A percentile compares a stretch with the other conserved stretches of the same genome.
Evolutionary conservation across 148 eudicot genomes (phyloP).

Genomic region (Rhododendron vialii): DNA sequence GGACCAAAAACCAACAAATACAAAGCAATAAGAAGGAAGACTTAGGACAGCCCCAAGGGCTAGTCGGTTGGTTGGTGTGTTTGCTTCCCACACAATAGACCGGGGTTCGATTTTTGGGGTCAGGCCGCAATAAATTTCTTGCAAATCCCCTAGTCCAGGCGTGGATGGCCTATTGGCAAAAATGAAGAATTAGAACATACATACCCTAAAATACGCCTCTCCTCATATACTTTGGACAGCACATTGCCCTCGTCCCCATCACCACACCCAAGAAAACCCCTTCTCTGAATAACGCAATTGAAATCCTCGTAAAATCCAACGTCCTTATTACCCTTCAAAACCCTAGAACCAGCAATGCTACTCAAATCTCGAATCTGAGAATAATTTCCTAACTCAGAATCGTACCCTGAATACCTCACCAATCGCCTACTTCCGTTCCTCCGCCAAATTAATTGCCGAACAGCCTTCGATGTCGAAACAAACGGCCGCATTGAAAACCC

Average conservation of each 20-base stretch:
- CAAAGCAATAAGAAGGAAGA: not conserved
- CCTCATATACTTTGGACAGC: slow-evolving; percentile 69
- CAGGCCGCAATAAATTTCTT: no score
- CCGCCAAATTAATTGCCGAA: slow-evolving; percentile 28
- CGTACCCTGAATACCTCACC: slow-evolving; percentile 12
- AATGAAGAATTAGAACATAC: slow-evolving; percentile 6
- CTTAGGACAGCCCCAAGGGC: not conserved
- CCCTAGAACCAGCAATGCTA: slow-evolving; percentile 33
- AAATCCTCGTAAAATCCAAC: slow-evolving; percentile 1
- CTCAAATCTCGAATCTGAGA: slow-evolving; percentile 37
- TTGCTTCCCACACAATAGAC: not conserved
- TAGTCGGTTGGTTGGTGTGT: not conserved
- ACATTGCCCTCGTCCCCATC: slow-evolving; percentile 80
- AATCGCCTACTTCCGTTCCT: slow-evolving; percentile 15
- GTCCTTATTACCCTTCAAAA: slow-evolving; percentile 9
- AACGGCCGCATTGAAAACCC: slow-evolving; percentile 33
- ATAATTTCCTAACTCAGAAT: slow-evolving; percentile 7
- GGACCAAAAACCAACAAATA: not conserved
- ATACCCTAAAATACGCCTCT: slow-evolving; percentile 72
- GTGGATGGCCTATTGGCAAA: not conserved
- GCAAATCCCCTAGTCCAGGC: no score
- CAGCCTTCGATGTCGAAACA: slow-evolving; percentile 35
- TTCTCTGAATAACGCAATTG: slow-evolving; percentile 32
- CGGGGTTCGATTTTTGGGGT: not conserved
- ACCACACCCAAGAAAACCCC: slow-evolving; percentile 77